Percentiles rank a stretch among this genome's conserved stretches.
phyloP scores from a whole-genome alignment of 2,329 filamentous ascomycete genomes.

The Xylaria sp. region DNA sequence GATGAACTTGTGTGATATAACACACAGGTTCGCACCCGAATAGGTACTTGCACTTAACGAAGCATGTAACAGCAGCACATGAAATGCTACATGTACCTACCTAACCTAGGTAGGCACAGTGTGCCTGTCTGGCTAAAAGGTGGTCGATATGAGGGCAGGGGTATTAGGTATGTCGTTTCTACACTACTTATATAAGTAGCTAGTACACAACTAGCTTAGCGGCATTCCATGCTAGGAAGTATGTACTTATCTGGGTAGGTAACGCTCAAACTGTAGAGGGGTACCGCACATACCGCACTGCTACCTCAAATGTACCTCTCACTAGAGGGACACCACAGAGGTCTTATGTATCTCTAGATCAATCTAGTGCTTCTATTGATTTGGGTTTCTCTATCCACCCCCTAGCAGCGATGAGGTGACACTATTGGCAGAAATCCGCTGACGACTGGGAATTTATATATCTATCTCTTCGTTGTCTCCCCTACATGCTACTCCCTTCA shows the following conservation, averaged over 20 bases:
- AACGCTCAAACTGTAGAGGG: neutral
- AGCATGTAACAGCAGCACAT: conserved; percentile 20
- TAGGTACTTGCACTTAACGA: conserved; percentile 25
- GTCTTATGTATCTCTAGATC: neutral
- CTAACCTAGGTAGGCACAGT: neutral
- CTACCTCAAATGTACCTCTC: neutral
- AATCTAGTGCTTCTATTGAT: neutral
- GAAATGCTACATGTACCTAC: conserved; percentile 1
- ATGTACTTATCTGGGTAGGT: neutral
- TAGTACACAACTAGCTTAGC: conserved; percentile 11
- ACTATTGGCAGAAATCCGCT: neutral
- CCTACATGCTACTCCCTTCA: neutral
- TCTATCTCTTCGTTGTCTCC: neutral
- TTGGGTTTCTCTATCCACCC: neutral
- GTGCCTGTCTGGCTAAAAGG: neutral
- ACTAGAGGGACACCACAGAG: neutral
- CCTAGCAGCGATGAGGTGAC: neutral
- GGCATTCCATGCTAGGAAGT: neutral
- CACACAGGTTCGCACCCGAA: conserved; percentile 6
- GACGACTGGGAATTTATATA: conserved; percentile 4
- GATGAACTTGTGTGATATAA: conserved; percentile 27
- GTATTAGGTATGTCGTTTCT: conserved; percentile 16
- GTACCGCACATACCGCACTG: neutral
- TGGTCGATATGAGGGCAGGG: no score
- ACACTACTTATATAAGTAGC: no score